phyloP scores from a whole-genome alignment of 2,329 filamentous ascomycete species.

The Penicillium sp. region DNA sequence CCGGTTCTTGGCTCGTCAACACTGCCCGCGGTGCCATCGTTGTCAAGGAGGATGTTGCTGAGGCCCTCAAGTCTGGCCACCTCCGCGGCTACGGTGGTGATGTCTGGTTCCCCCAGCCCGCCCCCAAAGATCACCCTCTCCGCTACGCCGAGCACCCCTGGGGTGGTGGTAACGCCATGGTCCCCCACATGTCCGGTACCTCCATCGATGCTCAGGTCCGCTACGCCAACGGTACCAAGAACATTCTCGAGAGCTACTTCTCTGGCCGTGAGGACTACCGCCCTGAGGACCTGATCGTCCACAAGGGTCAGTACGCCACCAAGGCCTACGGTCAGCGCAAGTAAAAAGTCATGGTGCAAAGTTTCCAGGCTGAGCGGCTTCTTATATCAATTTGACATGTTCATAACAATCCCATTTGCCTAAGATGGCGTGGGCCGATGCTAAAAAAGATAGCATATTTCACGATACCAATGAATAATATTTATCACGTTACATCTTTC shows the following conservation, averaged over 20 bases:
- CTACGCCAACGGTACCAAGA: constrained; percentile 84
- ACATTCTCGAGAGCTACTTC: constrained; percentile 89
- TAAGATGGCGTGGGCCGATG: constrained; percentile 5
- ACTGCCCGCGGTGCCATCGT: constrained; percentile 98
- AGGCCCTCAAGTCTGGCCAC: constrained; percentile 86
- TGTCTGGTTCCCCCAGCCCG: constrained; percentile 94
- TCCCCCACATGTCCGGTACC: constrained; percentile 97
- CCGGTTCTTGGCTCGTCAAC: constrained; percentile 95
- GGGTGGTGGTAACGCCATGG: constrained; percentile 97
- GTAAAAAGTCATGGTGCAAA: constrained; percentile 17
- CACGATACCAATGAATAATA: constrained; percentile 28
- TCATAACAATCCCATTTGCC: constrained; percentile 13
- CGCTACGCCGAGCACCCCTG: constrained; percentile 91
- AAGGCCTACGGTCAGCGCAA: constrained; percentile 81
- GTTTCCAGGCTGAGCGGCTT: not conserved
- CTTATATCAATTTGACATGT: constrained; percentile 10
- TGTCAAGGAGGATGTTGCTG: constrained; percentile 98
- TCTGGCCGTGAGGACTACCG: constrained; percentile 83
- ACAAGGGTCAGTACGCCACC: constrained; percentile 88
- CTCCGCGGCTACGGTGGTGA: constrained; percentile 52
- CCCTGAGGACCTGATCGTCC: constrained; percentile 85
- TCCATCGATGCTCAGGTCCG: constrained; percentile 97
- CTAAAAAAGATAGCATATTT: constrained; percentile 20
- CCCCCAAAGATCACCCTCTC: constrained; percentile 87
- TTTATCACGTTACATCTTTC: constrained; percentile 2